Conservation (phyloP, 1,139 yeast species). For the Eremothecium cymbalariae region DNA sequence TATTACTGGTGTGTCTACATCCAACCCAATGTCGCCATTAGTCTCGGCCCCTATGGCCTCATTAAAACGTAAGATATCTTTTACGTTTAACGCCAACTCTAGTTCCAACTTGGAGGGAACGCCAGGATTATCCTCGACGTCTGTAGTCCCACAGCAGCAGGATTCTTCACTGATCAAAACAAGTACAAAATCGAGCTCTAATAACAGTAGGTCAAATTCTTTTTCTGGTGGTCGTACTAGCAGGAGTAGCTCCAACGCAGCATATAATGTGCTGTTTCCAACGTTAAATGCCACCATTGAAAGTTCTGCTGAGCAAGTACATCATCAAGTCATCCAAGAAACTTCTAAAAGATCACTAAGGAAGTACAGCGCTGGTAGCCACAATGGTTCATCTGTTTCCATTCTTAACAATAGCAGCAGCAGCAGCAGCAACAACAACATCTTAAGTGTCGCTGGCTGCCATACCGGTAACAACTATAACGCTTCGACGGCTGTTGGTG, state of each 20-base stretch:
- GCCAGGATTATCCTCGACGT: not conserved
- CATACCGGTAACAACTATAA: not conserved
- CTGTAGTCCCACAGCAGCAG: not conserved
- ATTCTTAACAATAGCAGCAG: conserved; percentile 5
- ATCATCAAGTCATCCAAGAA: not conserved
- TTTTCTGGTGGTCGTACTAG: conserved; percentile 8
- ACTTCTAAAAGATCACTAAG: conserved; percentile 9
- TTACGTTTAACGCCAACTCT: conserved; percentile 6
- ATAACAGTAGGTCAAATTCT: conserved; percentile 3
- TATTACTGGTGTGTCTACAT: not conserved
- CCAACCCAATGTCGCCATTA: conserved; percentile 7
- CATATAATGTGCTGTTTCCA: conserved; percentile 9
- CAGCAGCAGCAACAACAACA: conserved; percentile 4
- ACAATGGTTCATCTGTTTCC: conserved; percentile 11
- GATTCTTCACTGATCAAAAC: conserved; percentile 8
- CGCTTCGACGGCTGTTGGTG: conserved; percentile 2
- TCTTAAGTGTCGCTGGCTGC: not conserved
- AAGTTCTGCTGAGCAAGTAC: not conserved
- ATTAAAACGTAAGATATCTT: conserved; percentile 8
- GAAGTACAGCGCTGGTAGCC: conserved; percentile 16
- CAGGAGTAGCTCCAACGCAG: conserved; percentile 15
- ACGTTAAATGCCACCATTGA: conserved; percentile 12
- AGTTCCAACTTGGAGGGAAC: not conserved
- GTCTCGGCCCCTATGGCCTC: conserved; percentile 10
- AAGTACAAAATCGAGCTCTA: conserved; percentile 7